Evolutionary conservation across 2,329 filamentous ascomycete species (phyloP), one percentile per base, ranked within the genome.

Genomic region (Trichophaea hybrida): DNA sequence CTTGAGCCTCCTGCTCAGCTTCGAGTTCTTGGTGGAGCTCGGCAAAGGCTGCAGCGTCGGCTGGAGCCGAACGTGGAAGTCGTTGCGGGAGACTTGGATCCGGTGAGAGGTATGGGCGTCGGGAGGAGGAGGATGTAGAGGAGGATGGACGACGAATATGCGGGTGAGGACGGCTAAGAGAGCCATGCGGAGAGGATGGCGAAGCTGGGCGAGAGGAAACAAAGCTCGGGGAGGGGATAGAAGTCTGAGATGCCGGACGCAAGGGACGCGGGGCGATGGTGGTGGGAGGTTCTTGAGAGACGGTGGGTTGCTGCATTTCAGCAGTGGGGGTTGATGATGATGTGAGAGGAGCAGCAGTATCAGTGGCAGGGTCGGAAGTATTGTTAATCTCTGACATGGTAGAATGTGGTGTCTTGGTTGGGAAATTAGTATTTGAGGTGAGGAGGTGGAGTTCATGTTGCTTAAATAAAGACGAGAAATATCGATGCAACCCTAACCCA

Each of bases 21-120:
- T 70, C 71, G 13, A 68, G 66, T n/a, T 68, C 63, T n/a, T 67
- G 65, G 59, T 68, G 67, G 10, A 67, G 63, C 38, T 69, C 66
- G 24, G 65, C 62, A 12, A 69, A 67, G 33, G 62, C 62, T 48
- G 67, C 67, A 2, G 66, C 62, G 12, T 69, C 66, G 51, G 67
- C 65, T 7, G 59, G 57, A 32, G 60, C 61, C n/a, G 59, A 59
- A 8, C 61, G 61, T 15, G 63, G 64, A 24, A 66, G 63, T 54
- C 64, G 63, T n/a, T 64, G 63, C 5, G 63, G 64, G 43, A 63
- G 55, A 24, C 58, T 53, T 33, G 57, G 56, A 34, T 50, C 53
- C 32, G 61, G 64, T 33, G 61, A 63, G 17, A 59, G 59, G 13
- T 61, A 54, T 51, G 60, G 57, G 60, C 40, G 66, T 66, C 52